Percentiles rank a stretch among this genome's conserved stretches.
These are phyloP conservation scores for Brassica carinata DNA, from an alignment of 345 rosid species.

Conservation along the genomic window DNA sequence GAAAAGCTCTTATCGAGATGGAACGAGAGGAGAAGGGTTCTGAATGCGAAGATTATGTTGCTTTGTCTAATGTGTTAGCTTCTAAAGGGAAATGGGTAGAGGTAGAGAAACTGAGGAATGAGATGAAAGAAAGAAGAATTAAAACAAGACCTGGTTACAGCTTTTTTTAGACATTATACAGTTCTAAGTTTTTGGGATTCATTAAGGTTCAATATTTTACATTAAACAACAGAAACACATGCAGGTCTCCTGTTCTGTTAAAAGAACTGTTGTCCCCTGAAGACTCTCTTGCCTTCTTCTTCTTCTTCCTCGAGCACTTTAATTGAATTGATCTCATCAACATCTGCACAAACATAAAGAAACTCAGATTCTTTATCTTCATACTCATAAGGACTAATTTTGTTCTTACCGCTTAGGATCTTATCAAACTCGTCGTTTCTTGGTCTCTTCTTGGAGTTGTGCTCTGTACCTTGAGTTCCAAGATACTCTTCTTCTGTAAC, in stretches of 20 bases:
- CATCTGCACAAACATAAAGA: conserved; percentile 18
- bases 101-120: conserved; percentile 49
- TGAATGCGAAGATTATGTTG: conserved; percentile 52
- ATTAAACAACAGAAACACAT: conserved; percentile 23
- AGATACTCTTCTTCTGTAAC: not conserved
- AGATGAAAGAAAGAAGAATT: conserved; percentile 36
- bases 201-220: no score
- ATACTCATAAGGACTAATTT: not conserved
- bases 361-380: conserved; percentile 4
- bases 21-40: conserved; percentile 25
- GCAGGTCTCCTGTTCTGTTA: conserved; percentile 6
- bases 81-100: conserved; percentile 56
- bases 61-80: conserved; percentile 64
- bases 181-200: no score
- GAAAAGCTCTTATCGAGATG: conserved; percentile 47
- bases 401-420: conserved; percentile 28
- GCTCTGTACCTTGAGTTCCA: conserved; percentile 22
- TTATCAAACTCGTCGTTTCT: conserved; percentile 16
- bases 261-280: conserved; percentile 16
- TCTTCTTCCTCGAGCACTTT: conserved; percentile 18
- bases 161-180: conserved; percentile 23
- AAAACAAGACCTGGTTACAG: conserved; percentile 40
- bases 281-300: conserved; percentile 28
- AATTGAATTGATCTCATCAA: conserved; percentile 20
- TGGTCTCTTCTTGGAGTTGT: conserved; percentile 5